Conservation (phyloP, 306 rosid genomes). For the Pterocarpus macrocarpus region DNA sequence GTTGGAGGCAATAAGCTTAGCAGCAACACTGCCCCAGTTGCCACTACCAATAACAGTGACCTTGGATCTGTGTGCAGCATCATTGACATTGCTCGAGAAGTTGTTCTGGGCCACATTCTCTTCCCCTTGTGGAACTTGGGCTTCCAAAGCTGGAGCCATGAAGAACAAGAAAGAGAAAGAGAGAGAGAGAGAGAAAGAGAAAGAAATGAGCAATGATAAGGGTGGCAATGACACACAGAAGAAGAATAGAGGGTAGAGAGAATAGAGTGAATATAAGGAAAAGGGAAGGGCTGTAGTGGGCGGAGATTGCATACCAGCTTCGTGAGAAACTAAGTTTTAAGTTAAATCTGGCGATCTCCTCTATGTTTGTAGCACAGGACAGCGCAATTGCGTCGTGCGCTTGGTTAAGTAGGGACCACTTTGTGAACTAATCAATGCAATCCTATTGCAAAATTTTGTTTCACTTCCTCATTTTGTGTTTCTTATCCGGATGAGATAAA, state of each 20-base stretch:
- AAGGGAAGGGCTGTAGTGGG: slow-evolving; percentile 48
- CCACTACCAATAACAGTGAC: slow-evolving; percentile 93
- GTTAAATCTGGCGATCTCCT: slow-evolving; percentile 68
- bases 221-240: background rate
- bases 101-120: slow-evolving; percentile 36
- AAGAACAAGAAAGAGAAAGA: background rate
- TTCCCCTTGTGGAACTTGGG: slow-evolving; percentile 45
- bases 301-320: slow-evolving; percentile 76
- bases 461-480: background rate
- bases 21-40: slow-evolving; percentile 95
- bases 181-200: background rate
- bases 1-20: slow-evolving; percentile 93
- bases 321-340: slow-evolving; percentile 64
- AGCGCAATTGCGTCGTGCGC: background rate
- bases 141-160: slow-evolving; percentile 72
- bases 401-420: slow-evolving; percentile 34
- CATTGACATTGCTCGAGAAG: slow-evolving; percentile 49
- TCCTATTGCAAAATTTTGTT: background rate
- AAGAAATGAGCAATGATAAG: background rate
- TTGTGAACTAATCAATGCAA: slow-evolving; percentile 34
- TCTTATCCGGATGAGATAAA: background rate
- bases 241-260: background rate
- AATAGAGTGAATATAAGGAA: slow-evolving; percentile 42
- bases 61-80: slow-evolving; percentile 59
- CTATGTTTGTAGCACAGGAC: slow-evolving; percentile 46